Percentiles rank a stretch among this genome's conserved stretches.
Conservation (phyloP, 176 grass and related monocot species). For the Oryza meridionalis region DNA sequence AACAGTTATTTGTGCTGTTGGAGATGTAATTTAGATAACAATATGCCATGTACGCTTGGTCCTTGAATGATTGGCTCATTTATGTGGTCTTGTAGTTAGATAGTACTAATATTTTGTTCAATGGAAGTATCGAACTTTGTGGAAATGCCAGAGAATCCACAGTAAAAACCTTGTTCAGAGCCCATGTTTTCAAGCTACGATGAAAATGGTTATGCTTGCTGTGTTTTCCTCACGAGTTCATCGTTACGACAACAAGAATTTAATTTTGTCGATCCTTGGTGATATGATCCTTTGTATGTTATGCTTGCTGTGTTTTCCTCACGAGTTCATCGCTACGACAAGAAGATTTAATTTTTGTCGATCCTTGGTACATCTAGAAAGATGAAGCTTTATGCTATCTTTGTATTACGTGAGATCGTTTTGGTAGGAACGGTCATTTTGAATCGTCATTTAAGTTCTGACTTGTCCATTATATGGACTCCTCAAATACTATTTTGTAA, state of each 20-base stretch:
- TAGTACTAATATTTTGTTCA: background rate
- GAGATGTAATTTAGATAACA: slow-evolving; percentile 7
- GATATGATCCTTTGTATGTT: too few species aligned
- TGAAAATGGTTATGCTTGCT: background rate
- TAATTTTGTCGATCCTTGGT: too few species aligned
- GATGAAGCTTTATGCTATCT: too few species aligned
- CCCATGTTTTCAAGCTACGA: background rate
- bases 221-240: too few species aligned
- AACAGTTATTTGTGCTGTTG: background rate
- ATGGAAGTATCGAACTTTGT: background rate
- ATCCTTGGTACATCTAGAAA: too few species aligned
- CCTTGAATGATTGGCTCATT: background rate
- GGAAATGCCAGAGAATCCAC: background rate
- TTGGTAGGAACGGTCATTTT: too few species aligned
- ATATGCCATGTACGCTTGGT: background rate
- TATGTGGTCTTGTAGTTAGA: background rate
- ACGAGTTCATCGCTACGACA: background rate
- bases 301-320: background rate
- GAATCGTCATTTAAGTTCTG: too few species aligned
- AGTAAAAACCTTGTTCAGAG: background rate
- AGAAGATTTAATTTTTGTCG: too few species aligned
- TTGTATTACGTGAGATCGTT: too few species aligned
- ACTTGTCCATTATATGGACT: too few species aligned
- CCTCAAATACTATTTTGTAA: too few species aligned
- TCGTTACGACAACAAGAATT: background rate